phyloP scores from a whole-genome alignment of 2,329 filamentous ascomycete species.

The Colletotrichum liriopes region DNA sequence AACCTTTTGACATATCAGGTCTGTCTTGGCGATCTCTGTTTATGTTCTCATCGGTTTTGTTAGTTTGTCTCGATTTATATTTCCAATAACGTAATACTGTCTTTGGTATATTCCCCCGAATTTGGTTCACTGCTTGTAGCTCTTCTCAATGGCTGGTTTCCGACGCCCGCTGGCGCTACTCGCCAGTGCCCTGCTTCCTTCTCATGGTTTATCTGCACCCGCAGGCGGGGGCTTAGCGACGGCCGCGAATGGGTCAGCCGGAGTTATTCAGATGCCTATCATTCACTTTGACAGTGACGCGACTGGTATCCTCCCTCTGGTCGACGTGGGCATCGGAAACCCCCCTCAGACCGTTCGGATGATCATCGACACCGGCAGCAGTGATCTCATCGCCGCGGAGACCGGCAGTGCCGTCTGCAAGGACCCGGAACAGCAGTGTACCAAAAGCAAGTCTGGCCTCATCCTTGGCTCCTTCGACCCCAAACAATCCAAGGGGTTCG shows the following conservation, averaged over 20 bases:
- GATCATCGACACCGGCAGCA: constrained; percentile 69
- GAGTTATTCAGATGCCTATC: background rate
- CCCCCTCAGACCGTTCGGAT: constrained; percentile 64
- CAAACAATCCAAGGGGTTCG: background rate
- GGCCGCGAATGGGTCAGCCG: background rate
- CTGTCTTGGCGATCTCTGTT: background rate
- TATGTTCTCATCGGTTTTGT: too few relatives aligned
- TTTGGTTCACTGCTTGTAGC: background rate
- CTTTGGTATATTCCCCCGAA: too few relatives aligned
- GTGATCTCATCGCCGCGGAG: constrained; percentile 59
- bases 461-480: background rate
- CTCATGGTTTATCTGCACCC: constrained; percentile 2
- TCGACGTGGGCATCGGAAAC: constrained; percentile 61
- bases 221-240: background rate
- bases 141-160: background rate
- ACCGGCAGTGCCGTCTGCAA: constrained; percentile 11
- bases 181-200: background rate
- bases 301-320: constrained; percentile 2
- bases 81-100: too few relatives aligned
- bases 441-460: background rate
- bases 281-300: background rate
- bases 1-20: background rate
- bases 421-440: background rate
- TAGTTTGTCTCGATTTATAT: background rate
- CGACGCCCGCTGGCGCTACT: background rate